Base-by-base conservation (phyloP, 495 filamentous ascomycete species). In the Daldinia bambusicola region DNA sequence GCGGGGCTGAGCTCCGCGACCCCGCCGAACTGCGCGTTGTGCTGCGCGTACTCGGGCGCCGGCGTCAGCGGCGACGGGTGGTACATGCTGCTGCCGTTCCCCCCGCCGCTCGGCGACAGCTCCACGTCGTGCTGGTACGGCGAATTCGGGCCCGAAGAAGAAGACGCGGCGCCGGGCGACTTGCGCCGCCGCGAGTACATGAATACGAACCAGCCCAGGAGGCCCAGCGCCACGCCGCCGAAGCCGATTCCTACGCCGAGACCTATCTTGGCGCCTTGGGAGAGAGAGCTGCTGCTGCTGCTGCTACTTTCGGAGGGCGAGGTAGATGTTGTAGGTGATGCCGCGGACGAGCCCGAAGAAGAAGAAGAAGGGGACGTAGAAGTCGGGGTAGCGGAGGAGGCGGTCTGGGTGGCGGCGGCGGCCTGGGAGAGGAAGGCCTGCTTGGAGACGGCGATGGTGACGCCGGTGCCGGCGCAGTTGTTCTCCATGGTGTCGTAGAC, bases 401-500 rank as follows among this genome's bases (percentile, higher is more conserved):
- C 52, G 12, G 63, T 63, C 31, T 73, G 69, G 7, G 81, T 91
- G 9, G 74, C 78, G 34, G 75, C 67, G 1, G 70, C 64, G 16
- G 73, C 77, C 1, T 71, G 63, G 2, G 76, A 66, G n/a, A 70
- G 26, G 60, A 76, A 74, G 34, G 72, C 67, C 7, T 58, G n/a
- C 53, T 71, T 74, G 13, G 76, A 67, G 3, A 77, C 69, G 52
- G 76, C 61, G 62, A 74, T 66, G 6, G 50, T 68, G 52, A 74
- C 72, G 1, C 77, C 80, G 0, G 79, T 81, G 0, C 71, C 74
- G 48, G 78, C 67, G 57, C 79, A 85, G 26, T 80, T 72, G 34
- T 66, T 57, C 55, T 80, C 57, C 68, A 85, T 75, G 1, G 75
- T 81, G 9, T 74, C 48, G 57, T 83, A 85, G 12, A 81, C 78